Percentiles rank a stretch among this genome's conserved stretches.
These are phyloP conservation scores for Pelargonium cotyledonis DNA, from an alignment of 441 rosid species.

Conservation along the genomic window DNA sequence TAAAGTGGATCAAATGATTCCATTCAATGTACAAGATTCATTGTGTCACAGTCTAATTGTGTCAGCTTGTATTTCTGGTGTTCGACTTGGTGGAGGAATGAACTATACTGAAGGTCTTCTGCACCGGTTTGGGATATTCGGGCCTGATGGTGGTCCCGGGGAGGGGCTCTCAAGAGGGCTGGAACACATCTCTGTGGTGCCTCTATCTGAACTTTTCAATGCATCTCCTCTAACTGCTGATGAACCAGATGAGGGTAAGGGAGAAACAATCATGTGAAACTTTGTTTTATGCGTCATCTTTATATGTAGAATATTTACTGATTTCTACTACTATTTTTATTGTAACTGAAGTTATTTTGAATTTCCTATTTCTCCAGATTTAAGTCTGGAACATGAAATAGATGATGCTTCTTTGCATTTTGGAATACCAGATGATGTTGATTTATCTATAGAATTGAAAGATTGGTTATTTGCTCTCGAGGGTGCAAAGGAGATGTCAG, in stretches of 20 bases:
- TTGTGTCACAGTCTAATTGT: conserved; percentile 79
- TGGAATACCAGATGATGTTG: conserved; percentile 77
- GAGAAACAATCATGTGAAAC: not conserved
- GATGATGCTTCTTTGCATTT: conserved; percentile 47
- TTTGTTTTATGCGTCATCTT: not conserved
- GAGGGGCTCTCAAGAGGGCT: conserved; percentile 75
- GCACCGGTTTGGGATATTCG: conserved; percentile 63
- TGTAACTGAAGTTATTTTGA: conserved; percentile 21
- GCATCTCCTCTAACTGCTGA: conserved; percentile 45
- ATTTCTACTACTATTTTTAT: not conserved
- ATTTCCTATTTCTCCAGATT: conserved; percentile 33
- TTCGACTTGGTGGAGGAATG: conserved; percentile 91
- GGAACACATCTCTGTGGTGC: conserved; percentile 69
- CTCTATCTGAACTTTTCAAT: conserved; percentile 76
- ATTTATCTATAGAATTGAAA: conserved; percentile 64
- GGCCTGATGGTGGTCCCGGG: conserved; percentile 91
- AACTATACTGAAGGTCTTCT: conserved; percentile 55
- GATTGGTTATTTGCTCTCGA: conserved; percentile 98
- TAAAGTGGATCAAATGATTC: conserved; percentile 71
- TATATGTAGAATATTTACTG: not conserved
- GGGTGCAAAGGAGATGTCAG: conserved; percentile 64
- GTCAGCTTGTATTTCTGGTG: conserved; percentile 70
- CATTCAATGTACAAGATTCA: conserved; percentile 69
- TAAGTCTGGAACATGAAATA: conserved; percentile 36
- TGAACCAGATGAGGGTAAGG: conserved; percentile 51